Base-by-base conservation (phyloP, 2,329 filamentous ascomycete species). In the Fusarium torreyae region DNA sequence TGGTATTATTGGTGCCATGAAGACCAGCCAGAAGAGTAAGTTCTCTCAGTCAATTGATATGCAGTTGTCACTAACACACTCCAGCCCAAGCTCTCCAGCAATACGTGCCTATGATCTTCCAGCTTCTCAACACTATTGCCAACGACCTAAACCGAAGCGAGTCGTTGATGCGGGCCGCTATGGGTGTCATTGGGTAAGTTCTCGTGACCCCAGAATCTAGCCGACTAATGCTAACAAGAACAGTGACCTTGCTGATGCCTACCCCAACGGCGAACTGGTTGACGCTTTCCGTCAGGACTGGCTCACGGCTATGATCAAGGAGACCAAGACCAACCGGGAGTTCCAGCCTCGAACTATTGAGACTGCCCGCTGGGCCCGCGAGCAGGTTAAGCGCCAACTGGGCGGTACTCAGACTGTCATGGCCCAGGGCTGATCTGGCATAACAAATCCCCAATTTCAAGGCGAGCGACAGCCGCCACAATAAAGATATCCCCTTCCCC, bases 331-430 rank as follows among this genome's bases (percentile, higher is more conserved):
- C 62, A 98, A 96, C 85, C 91, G 93, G 73, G 94, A 98, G 46
- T 98, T 93, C 84, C 87, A 90, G 73, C 77, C 88, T 28, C 92
- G 94, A 68, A 99, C 96, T 5, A 91, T 96, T 71, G 94, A 98
- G 71, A 98, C 96, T 46, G 96, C 96, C 77, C 92, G 95, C 75
- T 99, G 96, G 96, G 94, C 96, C 68, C 92, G 95, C 65, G 96
- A 98, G 82, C 94, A 98, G 80, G 94, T 98, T 80, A 98, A 98
- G 87, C 92, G 94, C 75, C 96, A 99, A 82, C 82, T 90, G 53
- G 86, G 87, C 61, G 87, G 87, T 69, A 50, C 78, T 77, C 73
- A 83, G 79, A 66, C 73, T 55, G 82, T 86, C 73, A 88, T 89
- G 85, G 79, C 83, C 56, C 82, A 86, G 73, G 81, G 81, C 68